Conservation (phyloP, 1,284 basidiomycete genomes). For the Ceratobasidium papillatum region DNA sequence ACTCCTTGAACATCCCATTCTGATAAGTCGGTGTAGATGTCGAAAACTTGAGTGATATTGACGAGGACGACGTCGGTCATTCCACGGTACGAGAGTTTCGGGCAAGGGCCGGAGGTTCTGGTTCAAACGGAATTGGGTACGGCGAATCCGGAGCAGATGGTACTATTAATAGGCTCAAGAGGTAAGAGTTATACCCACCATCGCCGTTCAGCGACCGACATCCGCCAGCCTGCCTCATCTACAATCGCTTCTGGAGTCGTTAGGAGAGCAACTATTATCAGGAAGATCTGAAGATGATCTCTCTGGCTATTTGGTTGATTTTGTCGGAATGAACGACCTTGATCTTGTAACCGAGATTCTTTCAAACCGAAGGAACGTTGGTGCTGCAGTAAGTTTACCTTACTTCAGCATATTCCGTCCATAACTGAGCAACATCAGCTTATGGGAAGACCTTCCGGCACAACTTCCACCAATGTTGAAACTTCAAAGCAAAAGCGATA, state of each 20-base stretch:
- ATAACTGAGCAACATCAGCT: neutral
- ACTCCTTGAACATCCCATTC: neutral
- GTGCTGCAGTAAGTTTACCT: constrained; percentile 32
- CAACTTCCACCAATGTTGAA: constrained; percentile 51
- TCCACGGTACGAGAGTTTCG: constrained; percentile 24
- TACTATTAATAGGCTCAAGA: constrained; percentile 1
- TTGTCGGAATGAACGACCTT: constrained; percentile 88
- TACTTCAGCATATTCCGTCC: constrained; percentile 51
- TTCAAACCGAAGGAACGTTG: constrained; percentile 32
- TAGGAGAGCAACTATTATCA: constrained; percentile 29
- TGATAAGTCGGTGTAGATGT: neutral
- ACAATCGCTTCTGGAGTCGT: constrained; percentile 3
- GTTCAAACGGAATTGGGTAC: neutral
- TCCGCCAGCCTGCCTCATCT: constrained; percentile 5
- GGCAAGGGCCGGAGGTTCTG: neutral
- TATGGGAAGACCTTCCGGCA: neutral
- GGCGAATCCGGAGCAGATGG: neutral
- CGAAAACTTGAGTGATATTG: neutral
- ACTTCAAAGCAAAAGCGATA: constrained; percentile 49
- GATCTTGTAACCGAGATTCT: constrained; percentile 54
- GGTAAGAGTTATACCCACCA: neutral
- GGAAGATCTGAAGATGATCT: constrained; percentile 69
- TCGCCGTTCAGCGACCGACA: neutral
- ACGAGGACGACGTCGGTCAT: neutral
- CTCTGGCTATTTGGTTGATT: constrained; percentile 79